Base-by-base conservation (phyloP, 495 filamentous ascomycete species). In the Penicillium fimorum region DNA sequence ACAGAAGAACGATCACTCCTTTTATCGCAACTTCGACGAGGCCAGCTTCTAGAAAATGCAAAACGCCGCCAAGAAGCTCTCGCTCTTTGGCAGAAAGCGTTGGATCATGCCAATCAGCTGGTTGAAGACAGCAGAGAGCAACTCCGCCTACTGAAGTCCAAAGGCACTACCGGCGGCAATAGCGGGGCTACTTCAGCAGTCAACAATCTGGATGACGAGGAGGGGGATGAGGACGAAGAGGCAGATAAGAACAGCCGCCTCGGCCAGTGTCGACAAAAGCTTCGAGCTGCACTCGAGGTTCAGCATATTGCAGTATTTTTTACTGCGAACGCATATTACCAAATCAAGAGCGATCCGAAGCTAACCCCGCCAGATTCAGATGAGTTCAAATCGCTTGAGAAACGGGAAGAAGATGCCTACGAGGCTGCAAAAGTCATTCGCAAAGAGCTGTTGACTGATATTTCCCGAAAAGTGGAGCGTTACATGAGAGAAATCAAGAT, bases 221-320 rank as follows among this genome's bases (percentile, higher is more conserved):
- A 38, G n/a, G 35, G 17, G 7, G 35, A 38, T 5, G 75, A 59
- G 4, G 76, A 79, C 37, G 69, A 76, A 6, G 76, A 79, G 47
- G 56, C 57, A 7, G 71, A 72, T n/a, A 78, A 77, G 22, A 75
- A 74, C 53, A 75, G 68, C 59, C 77, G 65, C 42, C 62, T 89
- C 24, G 78, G 81, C 25, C 76, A 82, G n/a, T 79, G 82, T 43
- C 82, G 84, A 30, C 84, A 86, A 41, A 81, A 82, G 41, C 77
- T 97, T 2, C 82, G 90, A 17, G 70, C 72, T 37, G 83, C 90
- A 18, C 78, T 97, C 4, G 90, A 95, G 67, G 65, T 96, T 38
- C 82, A 92, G 58, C 93, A 97, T 62, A 83, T 85, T 55, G 90
- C 87, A 40, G 76, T 82, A 0, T 97, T 96, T 69, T 96, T 95